These are phyloP conservation scores for Podila minutissima DNA, from an alignment of 192 early-diverging fungal species.

Conservation along the genomic window DNA sequence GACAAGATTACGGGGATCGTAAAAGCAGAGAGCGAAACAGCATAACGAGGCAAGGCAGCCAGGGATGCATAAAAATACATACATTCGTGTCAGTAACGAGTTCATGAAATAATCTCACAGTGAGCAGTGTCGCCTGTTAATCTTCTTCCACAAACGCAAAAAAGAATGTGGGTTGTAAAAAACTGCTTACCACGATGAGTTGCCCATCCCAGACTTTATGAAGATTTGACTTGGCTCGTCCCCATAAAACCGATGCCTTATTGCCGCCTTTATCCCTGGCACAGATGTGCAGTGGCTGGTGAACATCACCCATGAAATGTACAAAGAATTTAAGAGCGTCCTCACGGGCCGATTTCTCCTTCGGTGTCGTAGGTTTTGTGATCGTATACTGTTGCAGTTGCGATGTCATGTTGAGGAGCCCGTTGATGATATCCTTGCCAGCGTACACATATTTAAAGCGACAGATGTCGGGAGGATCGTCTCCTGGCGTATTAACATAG, in stretches of 20 bases:
- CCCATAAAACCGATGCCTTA: constrained; percentile 24
- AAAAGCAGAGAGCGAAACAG: neutral
- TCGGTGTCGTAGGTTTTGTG: constrained; percentile 13
- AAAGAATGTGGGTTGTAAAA: neutral
- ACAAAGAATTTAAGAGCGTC: constrained; percentile 57
- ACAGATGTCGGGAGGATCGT: constrained; percentile 34
- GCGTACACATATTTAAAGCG: constrained; percentile 19
- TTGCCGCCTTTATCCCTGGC: constrained; percentile 35
- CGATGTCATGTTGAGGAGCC: constrained; percentile 45
- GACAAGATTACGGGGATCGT: neutral
- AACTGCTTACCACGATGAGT: constrained; percentile 37
- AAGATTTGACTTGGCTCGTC: constrained; percentile 41
- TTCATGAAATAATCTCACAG: too few species aligned
- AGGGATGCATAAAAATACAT: neutral
- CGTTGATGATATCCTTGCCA: constrained; percentile 45
- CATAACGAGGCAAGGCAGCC: neutral
- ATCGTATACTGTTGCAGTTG: constrained; percentile 23
- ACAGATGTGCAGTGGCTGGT: constrained; percentile 54
- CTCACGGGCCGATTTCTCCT: constrained; percentile 19
- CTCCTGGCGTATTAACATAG: constrained; percentile 35
- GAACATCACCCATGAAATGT: constrained; percentile 60
- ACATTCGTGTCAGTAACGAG: too few species aligned
- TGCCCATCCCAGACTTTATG: constrained; percentile 53
- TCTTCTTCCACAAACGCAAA: too few species aligned
- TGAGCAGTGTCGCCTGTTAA: too few species aligned